Base-by-base conservation (phyloP, 768 basidiomycete species). In the Cystofilobasidium capitatum region DNA sequence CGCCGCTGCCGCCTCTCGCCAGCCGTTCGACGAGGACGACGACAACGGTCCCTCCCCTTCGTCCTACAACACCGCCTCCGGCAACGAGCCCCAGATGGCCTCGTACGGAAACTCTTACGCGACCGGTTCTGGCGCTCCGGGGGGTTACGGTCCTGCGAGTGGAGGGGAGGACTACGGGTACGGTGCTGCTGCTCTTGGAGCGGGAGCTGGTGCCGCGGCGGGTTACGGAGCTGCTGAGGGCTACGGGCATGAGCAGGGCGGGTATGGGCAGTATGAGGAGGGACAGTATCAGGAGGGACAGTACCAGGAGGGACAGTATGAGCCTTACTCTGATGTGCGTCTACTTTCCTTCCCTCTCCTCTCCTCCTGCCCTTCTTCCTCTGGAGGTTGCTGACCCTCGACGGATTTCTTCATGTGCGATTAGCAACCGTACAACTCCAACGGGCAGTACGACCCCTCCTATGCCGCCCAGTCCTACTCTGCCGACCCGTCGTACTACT, bases 11-110 rank as follows among this genome's bases (percentile, higher is more conserved):
- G 68, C 68, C 12, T 69, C 68, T 16, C 62, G 68, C 20, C 62
- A 64, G 51, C 68, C 68, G 26, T 69, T 69, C 36, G 66, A 68
- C 40, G 66, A 68, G 44, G 68, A 69, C 68, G 68, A 69, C 58
- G 63, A 64, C 61, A 35, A 61, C 39, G 36, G 36, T 36, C 62
- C 33, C 10, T 10, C 8, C 47, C 12, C 47, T 33, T 40, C 62
- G 33, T 69, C 61, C n/a, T 63, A 57, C 67, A 67, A 58, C 61
- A 58, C 62, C n/a, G 44, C 62, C 17, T 40, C 58, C 37, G 63
- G 51, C 29, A 31, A 59, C n/a, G 57, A 39, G 37, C 68, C 68
- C 29, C 62, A 55, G 36, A 69, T 69, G 68, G 63, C 68, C 26
- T 58, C 59, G 58, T 68, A 68, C 57, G 62, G 47, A 44, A 60